Conservation (phyloP, 2,329 filamentous ascomycete species). For the Coniochaeta prunicola region DNA sequence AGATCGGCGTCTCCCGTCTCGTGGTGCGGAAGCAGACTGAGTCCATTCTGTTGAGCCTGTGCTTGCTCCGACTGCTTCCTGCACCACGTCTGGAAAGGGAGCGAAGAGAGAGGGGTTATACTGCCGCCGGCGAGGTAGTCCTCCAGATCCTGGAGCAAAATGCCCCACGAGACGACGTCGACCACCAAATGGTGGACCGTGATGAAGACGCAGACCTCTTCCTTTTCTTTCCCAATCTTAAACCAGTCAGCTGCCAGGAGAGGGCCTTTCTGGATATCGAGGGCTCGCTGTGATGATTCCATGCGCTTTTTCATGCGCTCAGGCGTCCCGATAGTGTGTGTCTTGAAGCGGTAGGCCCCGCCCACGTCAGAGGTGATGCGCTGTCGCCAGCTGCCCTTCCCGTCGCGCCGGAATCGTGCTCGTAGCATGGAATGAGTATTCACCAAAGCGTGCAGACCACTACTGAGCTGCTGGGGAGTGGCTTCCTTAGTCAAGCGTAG, state of each 20-base stretch:
- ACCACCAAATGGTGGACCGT: background rate
- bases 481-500: background rate
- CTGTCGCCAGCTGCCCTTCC: background rate
- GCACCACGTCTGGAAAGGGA: slow-evolving; percentile 28
- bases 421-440: background rate
- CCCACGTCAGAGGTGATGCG: background rate
- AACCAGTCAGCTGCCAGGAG: background rate
- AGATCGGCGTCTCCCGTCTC: background rate
- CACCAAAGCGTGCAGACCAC: background rate
- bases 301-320: background rate
- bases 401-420: background rate
- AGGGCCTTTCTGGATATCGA: background rate
- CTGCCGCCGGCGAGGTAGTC: background rate
- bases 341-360: background rate
- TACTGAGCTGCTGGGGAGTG: background rate
- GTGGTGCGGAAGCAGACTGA: slow-evolving; percentile 10
- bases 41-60: slow-evolving; percentile 7
- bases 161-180: background rate
- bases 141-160: background rate
- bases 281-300: background rate
- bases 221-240: too few species aligned
- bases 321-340: background rate
- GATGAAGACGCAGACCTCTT: background rate
- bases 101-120: slow-evolving; percentile 14
- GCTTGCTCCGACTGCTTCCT: slow-evolving; percentile 24